Percentiles rank a stretch among this genome's conserved stretches.
These are phyloP conservation scores for Schizonepeta tenuifolia DNA, from an alignment of 257 asterid species.

Conservation along the genomic window DNA sequence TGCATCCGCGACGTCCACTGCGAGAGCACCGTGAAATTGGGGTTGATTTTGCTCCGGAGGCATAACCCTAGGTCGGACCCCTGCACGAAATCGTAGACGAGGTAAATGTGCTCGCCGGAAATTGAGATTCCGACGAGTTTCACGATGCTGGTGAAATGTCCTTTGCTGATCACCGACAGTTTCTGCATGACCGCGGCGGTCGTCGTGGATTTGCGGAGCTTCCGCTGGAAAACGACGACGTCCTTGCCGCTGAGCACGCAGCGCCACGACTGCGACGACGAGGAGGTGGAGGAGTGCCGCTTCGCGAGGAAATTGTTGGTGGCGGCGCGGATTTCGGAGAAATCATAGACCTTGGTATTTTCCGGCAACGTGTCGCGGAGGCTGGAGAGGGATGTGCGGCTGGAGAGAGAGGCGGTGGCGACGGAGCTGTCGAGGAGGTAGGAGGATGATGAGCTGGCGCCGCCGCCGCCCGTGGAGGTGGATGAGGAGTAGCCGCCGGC, in stretches of 20 bases:
- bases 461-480: constrained; percentile 11
- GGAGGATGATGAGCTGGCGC: constrained; percentile 39
- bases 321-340: constrained; percentile 87
- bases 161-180: constrained; percentile 59
- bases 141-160: constrained; percentile 75
- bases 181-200: constrained; percentile 50
- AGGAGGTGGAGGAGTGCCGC: constrained; percentile 71
- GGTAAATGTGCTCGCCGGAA: constrained; percentile 74
- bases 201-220: constrained; percentile 53
- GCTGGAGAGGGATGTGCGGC: constrained; percentile 60
- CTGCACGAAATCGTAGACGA: constrained; percentile 67
- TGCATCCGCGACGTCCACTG: constrained; percentile 92
- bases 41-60: constrained; percentile 65
- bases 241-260: constrained; percentile 64
- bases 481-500: constrained; percentile 32
- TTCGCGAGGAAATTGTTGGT: constrained; percentile 87
- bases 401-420: constrained; percentile 62
- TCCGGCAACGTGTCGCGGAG: constrained; percentile 70
- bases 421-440: constrained; percentile 56
- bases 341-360: constrained; percentile 61
- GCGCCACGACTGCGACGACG: constrained; percentile 92
- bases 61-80: constrained; percentile 74
- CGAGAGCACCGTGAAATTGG: constrained; percentile 76
- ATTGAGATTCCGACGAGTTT: constrained; percentile 78
- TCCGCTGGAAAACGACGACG: constrained; percentile 77